These are phyloP conservation scores for Rhizopogon salebrosus DNA, from an alignment of 768 basidiomycete genomes.

Conservation along the genomic window DNA sequence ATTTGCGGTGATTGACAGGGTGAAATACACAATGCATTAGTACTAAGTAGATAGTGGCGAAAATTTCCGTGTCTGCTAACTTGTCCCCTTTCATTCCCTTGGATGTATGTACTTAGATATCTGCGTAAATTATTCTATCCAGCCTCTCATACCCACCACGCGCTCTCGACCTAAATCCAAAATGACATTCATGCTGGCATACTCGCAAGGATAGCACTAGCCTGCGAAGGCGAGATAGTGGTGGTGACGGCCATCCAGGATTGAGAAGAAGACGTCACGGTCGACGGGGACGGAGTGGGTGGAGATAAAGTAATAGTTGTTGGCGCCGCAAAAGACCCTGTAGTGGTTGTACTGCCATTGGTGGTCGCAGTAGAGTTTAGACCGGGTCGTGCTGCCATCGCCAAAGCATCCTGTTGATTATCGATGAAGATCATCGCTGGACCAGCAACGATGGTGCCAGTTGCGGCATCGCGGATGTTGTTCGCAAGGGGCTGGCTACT, in stretches of 20 bases:
- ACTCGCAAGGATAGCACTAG: slow-evolving; percentile 26
- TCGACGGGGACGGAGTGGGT: slow-evolving; percentile 20
- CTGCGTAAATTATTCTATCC: not conserved
- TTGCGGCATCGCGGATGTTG: slow-evolving; percentile 37
- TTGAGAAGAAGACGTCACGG: slow-evolving; percentile 7
- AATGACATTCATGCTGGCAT: slow-evolving; percentile 9
- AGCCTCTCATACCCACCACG: not conserved
- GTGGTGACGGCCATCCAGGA: slow-evolving; percentile 7
- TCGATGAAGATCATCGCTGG: slow-evolving; percentile 68
- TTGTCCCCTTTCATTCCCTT: not conserved
- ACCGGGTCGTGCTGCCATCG: slow-evolving; percentile 36
- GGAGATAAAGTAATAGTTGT: slow-evolving; percentile 1
- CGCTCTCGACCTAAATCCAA: not conserved
- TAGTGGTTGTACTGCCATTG: not conserved
- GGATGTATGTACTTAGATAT: not conserved
- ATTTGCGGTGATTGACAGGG: slow-evolving; percentile 38
- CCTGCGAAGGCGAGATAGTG: slow-evolving; percentile 20
- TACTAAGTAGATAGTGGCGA: slow-evolving; percentile 55
- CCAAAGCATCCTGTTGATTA: slow-evolving; percentile 46
- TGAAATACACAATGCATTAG: slow-evolving; percentile 44
- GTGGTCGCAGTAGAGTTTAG: slow-evolving; percentile 1
- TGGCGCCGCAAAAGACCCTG: slow-evolving; percentile 1
- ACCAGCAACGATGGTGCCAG: slow-evolving; percentile 47
- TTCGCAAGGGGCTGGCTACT: slow-evolving; percentile 58
- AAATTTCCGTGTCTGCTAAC: slow-evolving; percentile 23